phyloP scores from a whole-genome alignment of 2,329 filamentous ascomycete species.

The Fusarium neocosmosporiellum region DNA sequence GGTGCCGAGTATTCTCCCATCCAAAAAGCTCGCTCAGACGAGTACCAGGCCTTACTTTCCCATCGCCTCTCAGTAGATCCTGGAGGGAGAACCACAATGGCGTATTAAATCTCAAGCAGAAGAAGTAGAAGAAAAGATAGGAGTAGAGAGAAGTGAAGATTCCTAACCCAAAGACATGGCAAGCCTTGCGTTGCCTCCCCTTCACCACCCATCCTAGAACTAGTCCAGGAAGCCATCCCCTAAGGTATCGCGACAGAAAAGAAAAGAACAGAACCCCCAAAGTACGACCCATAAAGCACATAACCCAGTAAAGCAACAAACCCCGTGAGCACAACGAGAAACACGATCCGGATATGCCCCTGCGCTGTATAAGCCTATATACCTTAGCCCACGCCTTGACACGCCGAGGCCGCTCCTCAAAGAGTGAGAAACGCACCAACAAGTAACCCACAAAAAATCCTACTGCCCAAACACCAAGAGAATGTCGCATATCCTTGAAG shows the following conservation, averaged over 20 bases:
- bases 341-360: slow-evolving; percentile 35
- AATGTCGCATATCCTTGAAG: slow-evolving; percentile 16
- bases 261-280: slow-evolving; percentile 28
- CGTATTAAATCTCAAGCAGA: slow-evolving; percentile 23
- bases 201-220: slow-evolving; percentile 21
- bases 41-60: slow-evolving; percentile 15
- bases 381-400: slow-evolving; percentile 33
- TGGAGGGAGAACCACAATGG: slow-evolving; percentile 8
- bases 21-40: slow-evolving; percentile 16
- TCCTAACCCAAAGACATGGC: slow-evolving; percentile 25
- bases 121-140: slow-evolving; percentile 17
- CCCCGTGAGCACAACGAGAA: slow-evolving; percentile 29
- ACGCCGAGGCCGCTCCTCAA: slow-evolving; percentile 25
- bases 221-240: slow-evolving; percentile 19
- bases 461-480: slow-evolving; percentile 30
- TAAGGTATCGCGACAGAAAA: slow-evolving; percentile 43
- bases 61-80: slow-evolving; percentile 17
- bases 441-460: slow-evolving; percentile 27
- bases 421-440: slow-evolving; percentile 18
- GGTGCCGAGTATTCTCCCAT: slow-evolving; percentile 24
- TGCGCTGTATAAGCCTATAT: slow-evolving; percentile 39
- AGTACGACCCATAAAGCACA: slow-evolving; percentile 23
- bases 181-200: slow-evolving; percentile 28
- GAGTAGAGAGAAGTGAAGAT: slow-evolving; percentile 27
- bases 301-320: slow-evolving; percentile 9